Conservation (phyloP, 257 asterid genomes). For the Primulina tabacum region DNA sequence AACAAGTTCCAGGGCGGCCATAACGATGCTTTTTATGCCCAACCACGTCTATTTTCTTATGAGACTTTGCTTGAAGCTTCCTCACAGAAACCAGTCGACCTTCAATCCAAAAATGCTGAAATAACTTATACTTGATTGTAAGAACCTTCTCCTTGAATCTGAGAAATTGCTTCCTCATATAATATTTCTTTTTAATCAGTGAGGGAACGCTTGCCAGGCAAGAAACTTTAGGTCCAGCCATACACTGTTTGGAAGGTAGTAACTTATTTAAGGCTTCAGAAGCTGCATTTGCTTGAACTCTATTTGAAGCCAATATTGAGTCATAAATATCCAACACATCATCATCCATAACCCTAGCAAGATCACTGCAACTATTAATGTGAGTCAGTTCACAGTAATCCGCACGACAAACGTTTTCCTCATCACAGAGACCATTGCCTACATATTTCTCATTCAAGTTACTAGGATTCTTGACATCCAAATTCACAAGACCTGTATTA, state of each 20-base stretch:
- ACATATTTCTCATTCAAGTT: slow-evolving; percentile 30
- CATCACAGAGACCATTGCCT: slow-evolving; percentile 28
- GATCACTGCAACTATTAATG: slow-evolving; percentile 22
- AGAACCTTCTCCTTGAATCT: slow-evolving; percentile 66
- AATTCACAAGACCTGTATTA: slow-evolving; percentile 25
- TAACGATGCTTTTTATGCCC: slow-evolving; percentile 59
- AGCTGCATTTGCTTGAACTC: slow-evolving; percentile 41
- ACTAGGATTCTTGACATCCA: slow-evolving; percentile 30
- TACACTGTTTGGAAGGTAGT: slow-evolving; percentile 42
- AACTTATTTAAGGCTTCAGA: slow-evolving; percentile 55
- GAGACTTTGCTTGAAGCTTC: slow-evolving; percentile 64
- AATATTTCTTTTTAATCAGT: slow-evolving; percentile 45
- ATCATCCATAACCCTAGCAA: slow-evolving; percentile 25
- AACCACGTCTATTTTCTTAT: slow-evolving; percentile 59
- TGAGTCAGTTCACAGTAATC: slow-evolving; percentile 26
- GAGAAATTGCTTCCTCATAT: slow-evolving; percentile 41
- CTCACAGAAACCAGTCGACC: slow-evolving; percentile 57
- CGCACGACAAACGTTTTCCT: slow-evolving; percentile 26
- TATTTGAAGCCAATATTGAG: slow-evolving; percentile 58
- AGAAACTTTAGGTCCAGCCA: slow-evolving; percentile 27
- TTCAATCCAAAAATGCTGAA: slow-evolving; percentile 82
- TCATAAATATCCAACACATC: slow-evolving; percentile 38
- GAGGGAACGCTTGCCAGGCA: slow-evolving; percentile 33
- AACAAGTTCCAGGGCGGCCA: slow-evolving; percentile 47
- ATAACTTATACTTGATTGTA: slow-evolving; percentile 61